Percentiles rank a stretch among this genome's conserved stretches.
Evolutionary conservation across 257 asterid species (phyloP).

Genomic region (Solanum peruvianum): DNA sequence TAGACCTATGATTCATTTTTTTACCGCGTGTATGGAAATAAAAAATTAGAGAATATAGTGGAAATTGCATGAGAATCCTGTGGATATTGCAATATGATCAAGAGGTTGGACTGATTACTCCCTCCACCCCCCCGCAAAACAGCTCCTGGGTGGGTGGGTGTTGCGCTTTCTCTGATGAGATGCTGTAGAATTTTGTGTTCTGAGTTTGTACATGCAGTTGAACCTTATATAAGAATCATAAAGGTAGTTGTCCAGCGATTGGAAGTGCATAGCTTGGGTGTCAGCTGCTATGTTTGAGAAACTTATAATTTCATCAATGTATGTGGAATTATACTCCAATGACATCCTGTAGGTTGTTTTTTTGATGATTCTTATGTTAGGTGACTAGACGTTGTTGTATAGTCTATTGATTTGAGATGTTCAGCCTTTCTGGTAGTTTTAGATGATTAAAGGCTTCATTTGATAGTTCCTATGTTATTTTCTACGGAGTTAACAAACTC

Average conservation of each 20-base stretch:
- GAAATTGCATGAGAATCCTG: neutral
- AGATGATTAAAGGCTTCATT: neutral
- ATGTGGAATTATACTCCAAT: neutral
- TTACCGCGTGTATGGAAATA: neutral
- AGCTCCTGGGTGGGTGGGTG: neutral
- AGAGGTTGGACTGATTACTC: neutral
- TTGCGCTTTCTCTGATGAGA: neutral
- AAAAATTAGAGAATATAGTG: neutral
- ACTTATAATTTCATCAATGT: neutral
- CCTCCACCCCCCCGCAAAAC: neutral
- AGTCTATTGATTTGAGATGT: neutral
- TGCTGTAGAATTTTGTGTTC: neutral
- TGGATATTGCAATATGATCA: neutral
- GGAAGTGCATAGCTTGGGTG: neutral
- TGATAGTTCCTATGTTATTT: neutral
- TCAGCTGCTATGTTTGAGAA: neutral
- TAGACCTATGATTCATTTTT: neutral
- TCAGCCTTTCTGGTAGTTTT: neutral
- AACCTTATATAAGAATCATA: neutral
- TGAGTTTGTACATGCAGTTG: neutral
- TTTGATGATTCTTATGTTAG: neutral
- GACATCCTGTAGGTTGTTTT: neutral
- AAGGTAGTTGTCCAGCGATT: neutral
- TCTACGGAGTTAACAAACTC: neutral
- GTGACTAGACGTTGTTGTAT: neutral